Base-by-base conservation (phyloP, 2,329 filamentous ascomycete genomes). In the Microdochium nivale region DNA sequence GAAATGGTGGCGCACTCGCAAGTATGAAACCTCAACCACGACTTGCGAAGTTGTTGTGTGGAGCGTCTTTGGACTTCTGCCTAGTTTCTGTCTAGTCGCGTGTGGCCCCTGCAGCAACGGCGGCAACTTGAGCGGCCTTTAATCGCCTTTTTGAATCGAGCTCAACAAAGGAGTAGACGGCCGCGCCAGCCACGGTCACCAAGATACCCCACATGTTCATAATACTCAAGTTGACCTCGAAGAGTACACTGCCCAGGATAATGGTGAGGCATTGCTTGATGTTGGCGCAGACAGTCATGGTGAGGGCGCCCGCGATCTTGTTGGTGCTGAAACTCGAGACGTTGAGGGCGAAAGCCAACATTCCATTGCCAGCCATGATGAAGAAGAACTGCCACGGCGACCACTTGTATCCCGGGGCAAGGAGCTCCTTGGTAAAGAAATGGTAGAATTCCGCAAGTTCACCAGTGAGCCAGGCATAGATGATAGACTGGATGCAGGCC, bases 201-300 rank as follows among this genome's bases (percentile, higher is more conserved):
- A 67, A 57, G 74, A 81, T 80, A 44, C 77, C 80, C 14, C 77
- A 58, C n/a, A 77, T 78, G 62, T 83, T 83, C 58, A 71, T 70
- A 56, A 70, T 63, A 58, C 73, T 74, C 25, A 80, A 69, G 25
- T 67, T 66, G 56, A 79, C 70, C 49, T 76, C 70, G 62, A 80
- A 80, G 49, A 79, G 67, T 48, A 74, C 65, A 40, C 80, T 77
- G 47, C 77, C 78, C 27, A 81, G 65, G 33, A 77, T 64, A 13
- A 81, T 77, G 1, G 78, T 80, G 44, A 80, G 62, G 54, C 75
- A 77, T 61, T 81, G 78, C 68, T 81, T 81, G 52, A 81, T 65
- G 59, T 81, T 81, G 51, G 76, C 78, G 54, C 77, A 79, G 4
- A 82, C 77, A 7, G 77, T 79, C 74, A 82, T 81, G 35, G 78